Conservation (phyloP, 208 protist genomes). For the Leishmania aethiopica region DNA sequence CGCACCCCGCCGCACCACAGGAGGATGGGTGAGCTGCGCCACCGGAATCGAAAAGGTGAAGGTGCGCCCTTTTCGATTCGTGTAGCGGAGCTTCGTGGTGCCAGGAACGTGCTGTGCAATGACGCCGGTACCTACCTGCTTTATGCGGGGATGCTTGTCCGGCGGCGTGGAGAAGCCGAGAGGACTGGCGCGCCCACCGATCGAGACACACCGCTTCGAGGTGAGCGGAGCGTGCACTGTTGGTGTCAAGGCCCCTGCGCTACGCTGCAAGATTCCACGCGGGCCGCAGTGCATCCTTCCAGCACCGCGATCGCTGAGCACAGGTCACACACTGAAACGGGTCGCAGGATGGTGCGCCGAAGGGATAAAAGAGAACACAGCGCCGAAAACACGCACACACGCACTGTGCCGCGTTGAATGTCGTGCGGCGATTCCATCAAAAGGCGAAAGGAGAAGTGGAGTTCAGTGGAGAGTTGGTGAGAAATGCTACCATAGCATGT, state of each 20-base stretch:
- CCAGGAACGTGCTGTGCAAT: slow-evolving; percentile 67
- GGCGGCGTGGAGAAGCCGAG: slow-evolving; percentile 39
- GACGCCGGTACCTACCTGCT: slow-evolving; percentile 37
- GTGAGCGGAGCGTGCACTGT: not conserved
- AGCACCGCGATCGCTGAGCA: not conserved
- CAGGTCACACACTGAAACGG: not conserved
- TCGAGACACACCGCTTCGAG: slow-evolving; percentile 5
- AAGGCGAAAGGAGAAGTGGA: not conserved
- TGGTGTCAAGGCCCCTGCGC: not conserved
- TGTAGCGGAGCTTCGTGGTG: slow-evolving; percentile 87
- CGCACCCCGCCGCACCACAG: slow-evolving; percentile 41
- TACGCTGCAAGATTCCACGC: not conserved
- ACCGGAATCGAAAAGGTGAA: slow-evolving; percentile 87
- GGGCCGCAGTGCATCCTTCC: not conserved
- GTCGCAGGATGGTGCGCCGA: not conserved
- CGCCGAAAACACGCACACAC: not conserved
- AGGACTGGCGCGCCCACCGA: slow-evolving; percentile 28
- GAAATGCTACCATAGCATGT: not conserved
- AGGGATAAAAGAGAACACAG: not conserved
- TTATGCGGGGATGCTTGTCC: slow-evolving; percentile 62
- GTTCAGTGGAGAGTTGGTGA: not conserved
- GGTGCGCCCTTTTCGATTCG: slow-evolving; percentile 81
- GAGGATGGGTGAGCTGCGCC: slow-evolving; percentile 76
- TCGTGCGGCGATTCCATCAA: too few species aligned
- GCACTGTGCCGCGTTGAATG: not conserved